phyloP scores from a whole-genome alignment of 108 stramenopile genomes.

The Aureococcus anophagefferens region DNA sequence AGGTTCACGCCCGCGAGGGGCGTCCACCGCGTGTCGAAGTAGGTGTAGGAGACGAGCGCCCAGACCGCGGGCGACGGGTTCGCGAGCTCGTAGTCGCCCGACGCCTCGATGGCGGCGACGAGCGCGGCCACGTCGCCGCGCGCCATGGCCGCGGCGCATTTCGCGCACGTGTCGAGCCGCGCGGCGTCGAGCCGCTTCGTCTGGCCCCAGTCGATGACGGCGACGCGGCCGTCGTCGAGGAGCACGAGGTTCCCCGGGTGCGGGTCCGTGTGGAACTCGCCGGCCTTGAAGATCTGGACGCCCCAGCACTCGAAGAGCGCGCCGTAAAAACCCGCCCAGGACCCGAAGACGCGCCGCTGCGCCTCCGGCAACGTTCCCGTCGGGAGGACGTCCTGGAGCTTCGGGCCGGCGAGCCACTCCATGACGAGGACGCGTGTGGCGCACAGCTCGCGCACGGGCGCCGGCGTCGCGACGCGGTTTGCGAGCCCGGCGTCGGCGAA shows the following conservation, averaged over 20 bases:
- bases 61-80: no score
- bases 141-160: no score
- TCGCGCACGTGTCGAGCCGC: no score
- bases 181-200: slow-evolving; percentile 7
- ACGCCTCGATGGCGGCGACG: no score
- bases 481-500: no score
- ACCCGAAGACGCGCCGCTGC: slow-evolving; percentile 25
- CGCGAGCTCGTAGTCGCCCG: no score
- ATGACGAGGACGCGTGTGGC: slow-evolving; percentile 56
- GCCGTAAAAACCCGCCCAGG: no score
- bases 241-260: slow-evolving; percentile 48
- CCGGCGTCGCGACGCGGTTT: slow-evolving; percentile 45
- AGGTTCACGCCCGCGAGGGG: no score
- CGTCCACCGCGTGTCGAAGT: no score
- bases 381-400: slow-evolving; percentile 63
- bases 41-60: no score
- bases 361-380: slow-evolving; percentile 58
- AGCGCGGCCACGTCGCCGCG: no score
- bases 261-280: slow-evolving; percentile 37
- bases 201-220: slow-evolving; percentile 66
- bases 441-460: slow-evolving; percentile 53
- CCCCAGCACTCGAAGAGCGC: no score
- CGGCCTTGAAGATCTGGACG: slow-evolving; percentile 37
- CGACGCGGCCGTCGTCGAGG: slow-evolving; percentile 56
- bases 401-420: slow-evolving; percentile 59